Evolutionary conservation across 2,329 filamentous ascomycete species (phyloP), one percentile per base, ranked within the genome.

Genomic region (Plenodomus tracheiphilus): DNA sequence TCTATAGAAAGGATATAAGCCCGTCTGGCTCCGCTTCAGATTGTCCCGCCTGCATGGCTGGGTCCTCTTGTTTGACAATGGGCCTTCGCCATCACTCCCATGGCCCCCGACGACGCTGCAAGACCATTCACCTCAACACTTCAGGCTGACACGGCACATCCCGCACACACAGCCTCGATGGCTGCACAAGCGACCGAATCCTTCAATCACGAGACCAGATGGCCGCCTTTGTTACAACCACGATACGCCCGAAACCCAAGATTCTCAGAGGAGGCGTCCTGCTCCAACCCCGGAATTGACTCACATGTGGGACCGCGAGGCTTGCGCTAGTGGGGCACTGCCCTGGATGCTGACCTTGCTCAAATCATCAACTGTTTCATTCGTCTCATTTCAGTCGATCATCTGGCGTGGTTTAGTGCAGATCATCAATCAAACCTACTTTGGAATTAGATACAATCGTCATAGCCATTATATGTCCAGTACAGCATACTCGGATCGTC

Each of bases 1-100:
- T 66, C 61, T 68, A 63, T 54, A 42, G 42, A 48, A 51, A 47
- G 47, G 45, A 61, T 62, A 58, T 54, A 56, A 52, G 56, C 45
- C 59, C 64, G 59, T 56, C 46, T 54, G 42, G 47, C 58, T 43
- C 43, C 47, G 28, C 28, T 58, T 43, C 51, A 65, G 52, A 65
- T 65, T 66, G 60, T 52, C 28, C 38, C 50, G 55, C 45, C 46
- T 60, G 56, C 54, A 54, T 53, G 38, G 45, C 37, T 40, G 20
- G 42, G 32, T 28, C 42, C 41, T 45, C 39, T 38, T 18, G 37
- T 38, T 41, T 39, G 34, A 39, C 30, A 49, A 39, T 35, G 22
- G 46, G 49, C 48, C 45, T 35, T 43, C 17, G 43, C 11, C 16
- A 22, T 43, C 39, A 40, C 37, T 40, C 7, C 28, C 28, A 15